phyloP scores from a whole-genome alignment of 73 alveolate genomes.

The Paramecium octaurelia region DNA sequence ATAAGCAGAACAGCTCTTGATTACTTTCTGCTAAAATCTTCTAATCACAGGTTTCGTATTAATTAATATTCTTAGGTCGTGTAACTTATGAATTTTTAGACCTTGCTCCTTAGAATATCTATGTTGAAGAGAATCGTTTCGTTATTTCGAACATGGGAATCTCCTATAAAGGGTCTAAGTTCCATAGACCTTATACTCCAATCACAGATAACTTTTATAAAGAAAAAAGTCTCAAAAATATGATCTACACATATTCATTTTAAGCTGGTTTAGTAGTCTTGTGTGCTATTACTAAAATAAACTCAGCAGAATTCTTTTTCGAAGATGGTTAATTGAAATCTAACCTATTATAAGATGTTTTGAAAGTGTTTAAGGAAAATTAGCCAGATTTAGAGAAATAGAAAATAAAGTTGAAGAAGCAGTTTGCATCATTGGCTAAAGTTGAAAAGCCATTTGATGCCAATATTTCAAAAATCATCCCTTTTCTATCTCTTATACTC shows the following conservation, averaged over 20 bases:
- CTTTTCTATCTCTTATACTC: not conserved
- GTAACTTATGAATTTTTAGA: conserved; percentile 1
- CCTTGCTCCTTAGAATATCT: conserved; percentile 1
- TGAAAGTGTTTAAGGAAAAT: not conserved
- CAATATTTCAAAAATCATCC: not conserved
- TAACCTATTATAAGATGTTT: not conserved
- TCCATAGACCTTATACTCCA: conserved; percentile 11
- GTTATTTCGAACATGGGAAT: conserved; percentile 4
- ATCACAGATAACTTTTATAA: not conserved
- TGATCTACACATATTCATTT: not conserved
- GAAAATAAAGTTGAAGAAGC: not conserved
- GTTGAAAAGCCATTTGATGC: not conserved
- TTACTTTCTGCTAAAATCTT: not conserved
- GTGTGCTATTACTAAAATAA: not conserved
- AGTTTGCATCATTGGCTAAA: not conserved
- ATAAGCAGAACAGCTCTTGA: not conserved
- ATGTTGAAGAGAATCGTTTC: not conserved
- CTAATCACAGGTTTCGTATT: not conserved
- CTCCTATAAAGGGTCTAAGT: not conserved
- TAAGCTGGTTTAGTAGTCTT: conserved; percentile 25
- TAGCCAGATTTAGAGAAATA: not conserved
- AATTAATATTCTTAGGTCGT: not conserved
- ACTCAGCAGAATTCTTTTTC: not conserved
- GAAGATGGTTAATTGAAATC: not conserved
- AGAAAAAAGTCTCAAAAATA: not conserved